Evolutionary conservation across 148 eudicot species (phyloP), one percentile per base, ranked within the genome.

Genomic region (Fallopia convolvulus): DNA sequence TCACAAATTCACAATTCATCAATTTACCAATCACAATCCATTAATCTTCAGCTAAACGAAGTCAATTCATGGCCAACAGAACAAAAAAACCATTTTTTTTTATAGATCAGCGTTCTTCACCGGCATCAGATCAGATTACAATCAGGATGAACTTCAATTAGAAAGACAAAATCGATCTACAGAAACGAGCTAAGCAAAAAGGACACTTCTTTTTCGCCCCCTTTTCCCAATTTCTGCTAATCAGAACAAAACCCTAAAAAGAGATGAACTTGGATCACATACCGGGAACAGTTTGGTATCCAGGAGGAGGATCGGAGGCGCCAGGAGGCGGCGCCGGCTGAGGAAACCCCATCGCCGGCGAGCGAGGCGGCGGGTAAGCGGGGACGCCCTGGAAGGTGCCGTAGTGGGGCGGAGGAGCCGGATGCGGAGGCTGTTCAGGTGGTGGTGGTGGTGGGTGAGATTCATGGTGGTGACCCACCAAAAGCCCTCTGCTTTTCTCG

Each of bases 241-340:
- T n/a, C 10, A 21, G 53, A 18, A 77, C 15, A 63, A 14, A 75
- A 72, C 18, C 49, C 18, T 15, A 1, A 2, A 30, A 26, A 26
- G 30, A 13, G 26, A 5, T 17, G 49, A 39, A 42, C 2, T 14
- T 21, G 56, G 20, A 7, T 44, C 8, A 13, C 4, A 6, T 42
- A 92, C 98, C 98, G 53, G 93, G 90, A 78, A 88, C 92, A 55
- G 95, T 68, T 81, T 94, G 98, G 76, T 94, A 94, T 30, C 88
- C 92, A 46, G 83, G 92, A 65, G 86, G 83, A 14, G 81, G 82
- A 18, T 81, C 89, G 46, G 84, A 21, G 78, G 86, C 58, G 9
- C 97, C 98, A 21, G 94, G 98, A 21, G 97, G 97, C 3, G 93
- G 92, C 40, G 82, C 86, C 1, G 98, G 98, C 80, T 90, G 98